phyloP scores from a whole-genome alignment of 805 yeast species.

The Barnettozyma californica region DNA sequence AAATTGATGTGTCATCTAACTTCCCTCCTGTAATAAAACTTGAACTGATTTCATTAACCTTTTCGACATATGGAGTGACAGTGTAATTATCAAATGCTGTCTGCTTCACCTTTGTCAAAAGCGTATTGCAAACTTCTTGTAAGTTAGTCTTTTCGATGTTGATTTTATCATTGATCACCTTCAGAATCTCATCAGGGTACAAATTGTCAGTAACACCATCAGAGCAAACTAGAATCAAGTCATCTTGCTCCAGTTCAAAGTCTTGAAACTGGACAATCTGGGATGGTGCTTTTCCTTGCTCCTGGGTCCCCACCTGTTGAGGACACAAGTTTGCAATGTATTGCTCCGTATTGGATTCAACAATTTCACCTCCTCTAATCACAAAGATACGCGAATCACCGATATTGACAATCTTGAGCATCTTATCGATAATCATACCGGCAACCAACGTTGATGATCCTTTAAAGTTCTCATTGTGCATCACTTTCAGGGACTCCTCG shows the following conservation, averaged over 20 bases:
- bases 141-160: constrained; percentile 27
- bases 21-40: constrained; percentile 44
- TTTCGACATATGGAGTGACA: constrained; percentile 49
- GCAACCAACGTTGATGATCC: constrained; percentile 48
- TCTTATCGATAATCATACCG: constrained; percentile 44
- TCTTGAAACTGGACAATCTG: constrained; percentile 42
- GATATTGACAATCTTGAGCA: constrained; percentile 42
- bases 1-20: constrained; percentile 48
- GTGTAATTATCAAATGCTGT: constrained; percentile 50
- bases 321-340: constrained; percentile 44
- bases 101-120: constrained; percentile 41
- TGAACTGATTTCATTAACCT: constrained; percentile 35
- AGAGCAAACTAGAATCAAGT: constrained; percentile 42
- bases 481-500: constrained; percentile 42
- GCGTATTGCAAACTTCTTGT: constrained; percentile 34
- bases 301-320: constrained; percentile 49
- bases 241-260: constrained; percentile 35
- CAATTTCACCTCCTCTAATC: constrained; percentile 40
- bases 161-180: constrained; percentile 32
- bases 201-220: constrained; percentile 52
- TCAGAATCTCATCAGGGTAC: constrained; percentile 41
- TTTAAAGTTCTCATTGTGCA: constrained; percentile 41
- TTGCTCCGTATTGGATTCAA: constrained; percentile 41
- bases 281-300: constrained; percentile 38
- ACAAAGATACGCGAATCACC: constrained; percentile 48